Evolutionary conservation across 192 early-diverging fungal genomes (phyloP).

Genomic region (Jimgerdemannia lactiflua): DNA sequence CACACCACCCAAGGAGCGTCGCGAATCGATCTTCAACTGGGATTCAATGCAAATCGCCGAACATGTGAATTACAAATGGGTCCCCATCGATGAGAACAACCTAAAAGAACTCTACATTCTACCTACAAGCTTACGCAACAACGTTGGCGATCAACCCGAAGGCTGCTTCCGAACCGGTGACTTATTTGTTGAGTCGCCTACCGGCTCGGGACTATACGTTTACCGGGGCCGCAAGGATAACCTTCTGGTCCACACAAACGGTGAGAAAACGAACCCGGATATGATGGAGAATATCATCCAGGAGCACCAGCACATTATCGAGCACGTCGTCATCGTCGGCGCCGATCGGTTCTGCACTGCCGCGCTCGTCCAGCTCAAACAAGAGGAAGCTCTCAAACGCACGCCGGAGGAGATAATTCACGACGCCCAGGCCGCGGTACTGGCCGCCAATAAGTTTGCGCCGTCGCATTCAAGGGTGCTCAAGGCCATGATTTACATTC

Average conservation of each 20-base stretch:
- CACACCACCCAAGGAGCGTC: too few species aligned
- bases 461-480: slow-evolving; percentile 18
- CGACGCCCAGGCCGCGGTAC: slow-evolving; percentile 19
- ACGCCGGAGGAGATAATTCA: slow-evolving; percentile 14
- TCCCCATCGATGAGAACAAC: too few species aligned
- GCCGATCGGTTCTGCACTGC: slow-evolving; percentile 7
- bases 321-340: slow-evolving; percentile 19
- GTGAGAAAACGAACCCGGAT: slow-evolving; percentile 33
- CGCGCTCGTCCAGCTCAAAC: slow-evolving; percentile 6
- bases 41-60: too few species aligned
- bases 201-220: too few species aligned
- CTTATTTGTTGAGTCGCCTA: too few species aligned
- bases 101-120: too few species aligned
- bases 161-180: too few species aligned
- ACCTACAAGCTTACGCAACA: too few species aligned
- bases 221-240: slow-evolving; percentile 20
- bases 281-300: slow-evolving; percentile 20
- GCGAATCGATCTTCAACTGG: too few species aligned
- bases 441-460: slow-evolving; percentile 16
- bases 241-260: slow-evolving; percentile 19
- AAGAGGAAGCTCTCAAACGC: not conserved
- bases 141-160: too few species aligned
- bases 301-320: slow-evolving; percentile 9
- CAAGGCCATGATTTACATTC: slow-evolving; percentile 20
- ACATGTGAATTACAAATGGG: too few species aligned